Percentiles rank a stretch among this genome's conserved stretches.
Evolutionary conservation across 177 flowering plant species (phyloP).

Genomic region (Tripterygium wilfordii): DNA sequence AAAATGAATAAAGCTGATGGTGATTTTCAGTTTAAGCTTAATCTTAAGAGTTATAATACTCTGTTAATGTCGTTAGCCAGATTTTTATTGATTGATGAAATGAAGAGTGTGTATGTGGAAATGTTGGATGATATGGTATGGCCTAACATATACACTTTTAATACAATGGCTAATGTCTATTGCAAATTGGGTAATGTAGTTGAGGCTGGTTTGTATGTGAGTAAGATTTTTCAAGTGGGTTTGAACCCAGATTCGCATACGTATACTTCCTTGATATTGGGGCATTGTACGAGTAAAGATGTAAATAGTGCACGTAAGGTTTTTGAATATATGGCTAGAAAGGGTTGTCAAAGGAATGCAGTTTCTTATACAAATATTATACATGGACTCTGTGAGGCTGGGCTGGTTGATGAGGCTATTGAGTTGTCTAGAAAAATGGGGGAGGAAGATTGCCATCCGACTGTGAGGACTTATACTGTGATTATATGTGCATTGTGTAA

Average conservation of each 20-base stretch:
- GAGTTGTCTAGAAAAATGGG: conserved; percentile 48
- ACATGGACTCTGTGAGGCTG: conserved; percentile 67
- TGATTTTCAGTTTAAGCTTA: conserved; percentile 30
- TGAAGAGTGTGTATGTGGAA: conserved; percentile 49
- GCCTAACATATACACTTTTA: conserved; percentile 60
- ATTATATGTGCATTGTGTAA: conserved; percentile 52
- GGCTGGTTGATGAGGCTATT: conserved; percentile 56
- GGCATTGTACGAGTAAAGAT: conserved; percentile 59
- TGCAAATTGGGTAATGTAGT: conserved; percentile 61
- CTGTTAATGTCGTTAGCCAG: conserved; percentile 50
- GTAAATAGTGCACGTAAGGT: conserved; percentile 47
- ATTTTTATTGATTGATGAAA: conserved; percentile 52
- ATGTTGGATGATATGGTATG: conserved; percentile 40
- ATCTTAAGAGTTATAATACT: conserved; percentile 43
- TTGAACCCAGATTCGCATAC: conserved; percentile 63
- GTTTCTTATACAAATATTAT: conserved; percentile 61
- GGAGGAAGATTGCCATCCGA: conserved; percentile 53
- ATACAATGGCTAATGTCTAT: conserved; percentile 66
- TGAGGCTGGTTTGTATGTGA: conserved; percentile 49
- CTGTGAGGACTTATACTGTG: conserved; percentile 73
- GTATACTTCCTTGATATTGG: conserved; percentile 65
- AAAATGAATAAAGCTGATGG: conserved; percentile 27
- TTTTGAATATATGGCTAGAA: conserved; percentile 48
- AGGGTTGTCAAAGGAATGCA: conserved; percentile 63
- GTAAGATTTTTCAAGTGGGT: conserved; percentile 56